These are phyloP conservation scores for Podospora pseudoanserina DNA, from an alignment of 495 filamentous ascomycete species.

Conservation along the genomic window DNA sequence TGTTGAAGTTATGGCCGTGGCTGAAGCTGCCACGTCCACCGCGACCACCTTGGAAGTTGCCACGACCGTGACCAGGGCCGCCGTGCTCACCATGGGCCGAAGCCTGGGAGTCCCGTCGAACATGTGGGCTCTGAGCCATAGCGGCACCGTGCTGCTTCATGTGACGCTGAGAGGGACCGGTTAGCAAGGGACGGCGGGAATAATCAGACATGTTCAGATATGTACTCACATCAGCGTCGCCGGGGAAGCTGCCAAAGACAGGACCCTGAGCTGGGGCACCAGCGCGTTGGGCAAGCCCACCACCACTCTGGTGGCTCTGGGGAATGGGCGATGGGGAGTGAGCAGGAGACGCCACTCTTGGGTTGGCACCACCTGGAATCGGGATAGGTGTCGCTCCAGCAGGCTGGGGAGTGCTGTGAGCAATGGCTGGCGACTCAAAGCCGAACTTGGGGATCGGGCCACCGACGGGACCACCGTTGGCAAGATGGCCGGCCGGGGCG, in stretches of 20 bases:
- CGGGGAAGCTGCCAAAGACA: conserved; percentile 80
- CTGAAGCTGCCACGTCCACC: conserved; percentile 55
- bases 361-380: conserved; percentile 57
- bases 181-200: conserved; percentile 5
- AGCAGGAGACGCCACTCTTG: conserved; percentile 65
- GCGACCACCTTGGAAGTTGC: conserved; percentile 48
- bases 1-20: conserved; percentile 26
- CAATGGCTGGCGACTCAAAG: conserved; percentile 68
- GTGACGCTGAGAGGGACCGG: conserved; percentile 46
- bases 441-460: conserved; percentile 70
- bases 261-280: conserved; percentile 57
- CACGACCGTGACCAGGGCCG: conserved; percentile 49
- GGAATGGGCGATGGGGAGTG: conserved; percentile 87
- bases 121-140: conserved; percentile 65
- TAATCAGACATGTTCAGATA: neutral
- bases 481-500: conserved; percentile 68
- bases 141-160: conserved; percentile 59
- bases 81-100: conserved; percentile 71
- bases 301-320: conserved; percentile 75
- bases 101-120: conserved; percentile 78
- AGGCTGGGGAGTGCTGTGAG: conserved; percentile 55
- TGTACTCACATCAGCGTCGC: conserved; percentile 66
- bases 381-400: conserved; percentile 60
- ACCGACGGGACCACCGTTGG: conserved; percentile 65
- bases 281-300: conserved; percentile 76